Conservation (phyloP, 2,329 filamentous ascomycete species). For the Sordariomycetes sp. region DNA sequence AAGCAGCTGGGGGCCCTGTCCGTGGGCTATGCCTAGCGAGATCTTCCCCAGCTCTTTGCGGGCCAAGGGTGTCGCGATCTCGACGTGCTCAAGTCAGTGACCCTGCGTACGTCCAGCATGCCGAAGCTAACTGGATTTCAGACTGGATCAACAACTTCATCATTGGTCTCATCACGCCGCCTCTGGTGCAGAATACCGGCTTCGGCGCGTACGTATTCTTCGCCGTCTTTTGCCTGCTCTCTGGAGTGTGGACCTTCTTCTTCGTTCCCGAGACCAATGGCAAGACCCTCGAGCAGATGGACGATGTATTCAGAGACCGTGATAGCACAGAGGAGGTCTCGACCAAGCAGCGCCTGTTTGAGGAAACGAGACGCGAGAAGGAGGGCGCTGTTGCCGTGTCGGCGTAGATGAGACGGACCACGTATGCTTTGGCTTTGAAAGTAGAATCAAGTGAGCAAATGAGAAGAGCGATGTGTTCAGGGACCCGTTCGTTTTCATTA, state of each 20-base stretch:
- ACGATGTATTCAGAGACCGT: too few species aligned
- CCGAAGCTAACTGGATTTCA: conserved; percentile 4
- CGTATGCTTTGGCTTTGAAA: too few species aligned
- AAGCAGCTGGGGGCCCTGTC: conserved; percentile 45
- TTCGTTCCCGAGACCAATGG: too few species aligned
- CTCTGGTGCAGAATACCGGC: conserved; percentile 41
- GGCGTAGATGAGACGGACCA: too few species aligned
- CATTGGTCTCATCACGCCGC: conserved; percentile 47
- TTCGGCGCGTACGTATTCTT: conserved; percentile 51
- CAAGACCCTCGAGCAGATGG: too few species aligned
- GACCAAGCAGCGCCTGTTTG: not conserved
- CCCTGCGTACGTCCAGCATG: conserved; percentile 5
- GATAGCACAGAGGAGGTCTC: not conserved
- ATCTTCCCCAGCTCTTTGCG: conserved; percentile 53
- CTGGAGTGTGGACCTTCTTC: too few species aligned
- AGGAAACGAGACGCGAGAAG: not conserved
- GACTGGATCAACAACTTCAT: conserved; percentile 56
- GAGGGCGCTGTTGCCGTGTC: not conserved
- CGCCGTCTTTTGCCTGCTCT: conserved; percentile 45
- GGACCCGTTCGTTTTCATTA: too few species aligned
- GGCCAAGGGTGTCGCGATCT: conserved; percentile 54
- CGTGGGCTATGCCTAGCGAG: conserved; percentile 40
- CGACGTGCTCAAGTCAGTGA: conserved; percentile 46
- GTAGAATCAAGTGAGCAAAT: too few species aligned
- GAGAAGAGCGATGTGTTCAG: too few species aligned